Evolutionary conservation across 73 alveolate genomes (phyloP).

Genomic region (Loxodes magnus): DNA sequence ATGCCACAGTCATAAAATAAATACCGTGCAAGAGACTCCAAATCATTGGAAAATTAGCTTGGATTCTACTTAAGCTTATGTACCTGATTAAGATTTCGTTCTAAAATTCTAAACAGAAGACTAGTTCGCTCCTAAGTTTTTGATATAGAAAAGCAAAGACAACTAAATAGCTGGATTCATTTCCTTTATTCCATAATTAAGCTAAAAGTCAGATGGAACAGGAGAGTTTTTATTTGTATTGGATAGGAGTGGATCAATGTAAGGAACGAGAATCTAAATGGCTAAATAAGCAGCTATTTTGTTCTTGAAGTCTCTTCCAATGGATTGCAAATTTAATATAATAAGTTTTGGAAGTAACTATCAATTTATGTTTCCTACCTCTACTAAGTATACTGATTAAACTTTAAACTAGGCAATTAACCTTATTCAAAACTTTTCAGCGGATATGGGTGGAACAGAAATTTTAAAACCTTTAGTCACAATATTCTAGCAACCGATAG

Average conservation of each 20-base stretch:
- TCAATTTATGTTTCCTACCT: constrained; percentile 18
- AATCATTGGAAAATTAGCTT: not conserved
- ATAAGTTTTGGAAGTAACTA: constrained; percentile 54
- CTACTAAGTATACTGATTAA: constrained; percentile 22
- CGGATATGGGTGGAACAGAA: constrained; percentile 89
- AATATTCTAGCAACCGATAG: constrained; percentile 20
- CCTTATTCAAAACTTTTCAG: constrained; percentile 25
- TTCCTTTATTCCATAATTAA: not conserved
- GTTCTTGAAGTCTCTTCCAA: constrained; percentile 63
- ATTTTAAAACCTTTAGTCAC: constrained; percentile 51
- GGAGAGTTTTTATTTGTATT: constrained; percentile 46
- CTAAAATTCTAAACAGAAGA: not conserved
- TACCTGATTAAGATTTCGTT: not conserved
- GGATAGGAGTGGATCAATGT: constrained; percentile 87
- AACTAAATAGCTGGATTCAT: not conserved
- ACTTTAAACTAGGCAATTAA: constrained; percentile 31
- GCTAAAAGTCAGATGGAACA: not conserved
- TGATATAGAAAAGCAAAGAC: not conserved
- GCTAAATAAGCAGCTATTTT: constrained; percentile 58
- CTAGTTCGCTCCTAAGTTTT: not conserved
- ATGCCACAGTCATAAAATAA: no score
- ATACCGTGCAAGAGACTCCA: not conserved
- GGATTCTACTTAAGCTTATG: not conserved
- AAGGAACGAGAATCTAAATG: constrained; percentile 35
- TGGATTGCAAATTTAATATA: constrained; percentile 53